Conservation (phyloP, 1,139 yeast genomes). For the Saccharomyces hybrid region DNA sequence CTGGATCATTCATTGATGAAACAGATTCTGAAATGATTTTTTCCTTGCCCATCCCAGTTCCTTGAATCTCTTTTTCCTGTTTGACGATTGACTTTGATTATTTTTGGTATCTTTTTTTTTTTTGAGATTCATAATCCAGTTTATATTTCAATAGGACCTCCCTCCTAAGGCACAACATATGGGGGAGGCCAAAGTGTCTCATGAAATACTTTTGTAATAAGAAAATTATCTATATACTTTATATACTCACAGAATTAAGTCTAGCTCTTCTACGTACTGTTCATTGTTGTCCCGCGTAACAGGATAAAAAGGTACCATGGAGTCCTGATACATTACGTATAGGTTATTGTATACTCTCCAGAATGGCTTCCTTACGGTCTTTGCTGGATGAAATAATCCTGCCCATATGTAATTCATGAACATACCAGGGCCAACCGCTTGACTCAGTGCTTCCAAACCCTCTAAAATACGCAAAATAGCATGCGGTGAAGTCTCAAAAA, state of each 20-base stretch:
- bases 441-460: constrained; percentile 66
- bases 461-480: constrained; percentile 78
- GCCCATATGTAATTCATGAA: constrained; percentile 74
- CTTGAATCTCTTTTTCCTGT: neutral
- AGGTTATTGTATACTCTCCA: constrained; percentile 79
- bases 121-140: neutral
- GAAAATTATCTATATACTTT: neutral
- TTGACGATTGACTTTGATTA: neutral
- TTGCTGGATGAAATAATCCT: constrained; percentile 90
- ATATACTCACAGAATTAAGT: constrained; percentile 25
- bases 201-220: neutral
- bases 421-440: constrained; percentile 69
- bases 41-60: neutral
- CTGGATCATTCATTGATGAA: neutral
- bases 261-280: constrained; percentile 37
- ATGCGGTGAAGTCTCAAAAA: constrained; percentile 92
- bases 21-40: neutral
- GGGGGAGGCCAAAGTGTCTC: neutral
- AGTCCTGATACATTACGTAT: constrained; percentile 66
- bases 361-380: constrained; percentile 73
- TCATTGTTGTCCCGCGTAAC: constrained; percentile 33
- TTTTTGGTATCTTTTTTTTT: neutral
- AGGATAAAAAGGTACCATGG: constrained; percentile 82
- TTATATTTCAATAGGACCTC: neutral
- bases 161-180: neutral